Percentiles rank a stretch among this genome's conserved stretches.
Conservation (phyloP, 139 green algal genomes). For the Astrephomene gubernaculifera region DNA sequence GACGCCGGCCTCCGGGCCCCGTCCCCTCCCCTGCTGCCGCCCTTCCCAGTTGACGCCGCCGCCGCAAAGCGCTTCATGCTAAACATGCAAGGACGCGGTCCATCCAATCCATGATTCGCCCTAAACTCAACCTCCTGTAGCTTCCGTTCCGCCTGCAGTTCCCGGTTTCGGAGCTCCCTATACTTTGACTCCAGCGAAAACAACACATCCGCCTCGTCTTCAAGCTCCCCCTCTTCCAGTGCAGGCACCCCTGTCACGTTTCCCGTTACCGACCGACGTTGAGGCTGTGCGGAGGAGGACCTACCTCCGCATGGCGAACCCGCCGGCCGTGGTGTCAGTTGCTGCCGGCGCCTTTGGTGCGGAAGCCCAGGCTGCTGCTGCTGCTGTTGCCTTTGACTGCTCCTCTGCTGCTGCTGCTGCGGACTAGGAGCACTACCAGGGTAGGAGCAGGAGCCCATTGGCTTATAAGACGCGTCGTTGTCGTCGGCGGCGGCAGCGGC, state of each 20-base stretch:
- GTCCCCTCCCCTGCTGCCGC: background rate
- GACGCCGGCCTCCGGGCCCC: slow-evolving; percentile 22
- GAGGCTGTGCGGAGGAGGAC: background rate
- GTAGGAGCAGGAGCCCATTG: too few relatives aligned
- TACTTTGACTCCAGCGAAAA: slow-evolving; percentile 23
- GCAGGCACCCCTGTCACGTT: background rate
- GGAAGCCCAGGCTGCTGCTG: background rate
- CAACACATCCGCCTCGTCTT: slow-evolving; percentile 2
- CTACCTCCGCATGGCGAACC: background rate
- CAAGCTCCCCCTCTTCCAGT: background rate
- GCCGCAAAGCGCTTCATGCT: slow-evolving; percentile 11
- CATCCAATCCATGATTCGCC: slow-evolving; percentile 24
- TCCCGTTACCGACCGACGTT: background rate
- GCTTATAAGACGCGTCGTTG: too few relatives aligned
- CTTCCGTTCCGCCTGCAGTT: slow-evolving; percentile 27
- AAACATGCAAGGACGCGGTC: slow-evolving; percentile 37
- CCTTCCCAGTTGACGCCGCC: background rate
- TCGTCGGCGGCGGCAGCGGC: too few relatives aligned
- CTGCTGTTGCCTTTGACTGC: background rate
- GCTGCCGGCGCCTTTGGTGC: background rate
- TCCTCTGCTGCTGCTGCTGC: too few relatives aligned
- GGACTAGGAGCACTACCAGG: background rate
- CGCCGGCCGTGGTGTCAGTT: background rate
- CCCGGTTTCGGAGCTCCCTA: background rate
- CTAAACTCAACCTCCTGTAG: slow-evolving; percentile 20